Evolutionary conservation across 768 basidiomycete species (phyloP).

Genomic region (Neoboletus brunneissimus): DNA sequence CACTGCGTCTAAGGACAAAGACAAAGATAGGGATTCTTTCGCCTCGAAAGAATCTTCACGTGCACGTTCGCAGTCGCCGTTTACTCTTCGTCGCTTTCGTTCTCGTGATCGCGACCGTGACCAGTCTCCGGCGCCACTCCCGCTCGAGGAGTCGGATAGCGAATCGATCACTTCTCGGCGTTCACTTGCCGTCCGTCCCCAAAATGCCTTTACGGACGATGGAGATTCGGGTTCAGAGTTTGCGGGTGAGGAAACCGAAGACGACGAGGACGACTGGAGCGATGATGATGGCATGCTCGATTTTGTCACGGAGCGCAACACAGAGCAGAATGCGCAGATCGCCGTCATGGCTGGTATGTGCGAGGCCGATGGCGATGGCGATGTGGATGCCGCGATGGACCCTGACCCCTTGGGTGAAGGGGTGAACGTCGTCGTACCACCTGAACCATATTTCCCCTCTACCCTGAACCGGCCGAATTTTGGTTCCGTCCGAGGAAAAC

Average conservation of each 20-base stretch:
- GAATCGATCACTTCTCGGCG: slow-evolving; percentile 35
- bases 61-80: slow-evolving; percentile 78
- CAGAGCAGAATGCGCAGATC: slow-evolving; percentile 72
- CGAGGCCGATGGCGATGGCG: slow-evolving; percentile 42
- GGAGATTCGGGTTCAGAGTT: slow-evolving; percentile 66
- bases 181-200: slow-evolving; percentile 48
- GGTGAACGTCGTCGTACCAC: slow-evolving; percentile 82
- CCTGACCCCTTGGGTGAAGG: slow-evolving; percentile 90
- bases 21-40: slow-evolving; percentile 36
- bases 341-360: slow-evolving; percentile 26
- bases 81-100: slow-evolving; percentile 67
- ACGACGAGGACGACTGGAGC: slow-evolving; percentile 59
- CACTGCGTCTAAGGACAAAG: slow-evolving; percentile 31
- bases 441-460: slow-evolving; percentile 77
- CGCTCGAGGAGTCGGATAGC: slow-evolving; percentile 54
- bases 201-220: slow-evolving; percentile 59
- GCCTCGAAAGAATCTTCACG: slow-evolving; percentile 52
- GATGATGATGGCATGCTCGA: slow-evolving; percentile 63
- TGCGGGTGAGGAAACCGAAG: slow-evolving; percentile 46
- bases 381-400: slow-evolving; percentile 54
- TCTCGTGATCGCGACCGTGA: slow-evolving; percentile 53
- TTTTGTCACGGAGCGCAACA: slow-evolving; percentile 82
- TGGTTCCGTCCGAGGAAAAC: slow-evolving; percentile 33
- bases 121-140: slow-evolving; percentile 53
- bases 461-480: slow-evolving; percentile 59